These are phyloP conservation scores for Suhomyces kunorum DNA, from an alignment of 1,139 yeast species.

Conservation along the genomic window DNA sequence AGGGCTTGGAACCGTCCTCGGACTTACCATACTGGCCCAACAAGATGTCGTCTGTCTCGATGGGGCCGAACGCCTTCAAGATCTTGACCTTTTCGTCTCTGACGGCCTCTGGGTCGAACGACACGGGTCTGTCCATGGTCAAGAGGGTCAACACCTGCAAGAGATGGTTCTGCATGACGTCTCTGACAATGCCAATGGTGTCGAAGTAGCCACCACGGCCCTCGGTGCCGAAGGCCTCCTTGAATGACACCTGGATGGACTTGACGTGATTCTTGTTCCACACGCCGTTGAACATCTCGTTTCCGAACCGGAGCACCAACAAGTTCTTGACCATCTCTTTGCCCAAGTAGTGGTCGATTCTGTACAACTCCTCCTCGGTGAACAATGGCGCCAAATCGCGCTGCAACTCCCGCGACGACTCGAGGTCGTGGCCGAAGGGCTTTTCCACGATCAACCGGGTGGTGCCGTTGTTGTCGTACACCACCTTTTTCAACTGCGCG, in stretches of 20 bases:
- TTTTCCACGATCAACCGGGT: constrained; percentile 90
- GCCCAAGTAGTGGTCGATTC: constrained; percentile 97
- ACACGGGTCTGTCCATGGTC: constrained; percentile 94
- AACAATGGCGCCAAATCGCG: constrained; percentile 77
- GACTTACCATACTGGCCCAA: constrained; percentile 88
- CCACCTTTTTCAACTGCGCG: constrained; percentile 63
- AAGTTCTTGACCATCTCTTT: constrained; percentile 97
- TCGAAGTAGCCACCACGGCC: constrained; percentile 99
- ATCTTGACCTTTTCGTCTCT: constrained; percentile 97
- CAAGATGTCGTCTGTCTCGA: constrained; percentile 65
- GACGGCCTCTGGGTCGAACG: constrained; percentile 87
- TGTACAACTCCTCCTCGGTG: constrained; percentile 85
- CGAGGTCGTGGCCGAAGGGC: constrained; percentile 94
- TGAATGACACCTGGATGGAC: constrained; percentile 84
- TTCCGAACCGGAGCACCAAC: constrained; percentile 85
- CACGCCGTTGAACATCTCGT: constrained; percentile 76
- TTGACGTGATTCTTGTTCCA: constrained; percentile 84
- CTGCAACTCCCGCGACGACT: constrained; percentile 76
- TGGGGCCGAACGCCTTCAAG: constrained; percentile 73
- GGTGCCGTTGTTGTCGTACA: constrained; percentile 63
- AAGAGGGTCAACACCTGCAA: constrained; percentile 87
- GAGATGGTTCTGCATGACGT: constrained; percentile 97
- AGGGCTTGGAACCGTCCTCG: constrained; percentile 85
- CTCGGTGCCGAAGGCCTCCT: constrained; percentile 97
- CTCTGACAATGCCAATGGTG: constrained; percentile 91